Base-by-base conservation (phyloP, 2,329 filamentous ascomycete species). In the Pseudocercospora ulei region DNA sequence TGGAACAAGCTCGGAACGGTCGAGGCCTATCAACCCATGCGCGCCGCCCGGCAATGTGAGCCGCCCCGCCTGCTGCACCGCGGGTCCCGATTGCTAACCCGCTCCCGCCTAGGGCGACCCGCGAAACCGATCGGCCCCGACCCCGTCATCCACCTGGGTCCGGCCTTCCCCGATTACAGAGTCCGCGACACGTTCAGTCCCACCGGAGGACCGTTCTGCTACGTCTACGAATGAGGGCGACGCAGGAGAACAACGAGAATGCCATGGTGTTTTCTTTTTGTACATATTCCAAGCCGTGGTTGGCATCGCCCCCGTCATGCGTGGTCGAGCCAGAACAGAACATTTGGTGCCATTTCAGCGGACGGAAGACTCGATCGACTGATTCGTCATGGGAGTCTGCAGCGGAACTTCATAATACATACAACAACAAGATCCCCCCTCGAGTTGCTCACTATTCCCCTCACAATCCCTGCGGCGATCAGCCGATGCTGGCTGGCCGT, bases 161-260 rank as follows among this genome's bases (percentile, higher is more conserved):
- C 39, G 5, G 22, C 24, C 14, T 25, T 41, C 3, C 30, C 33
- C 9, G 27, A 35, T 2, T 16, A 30, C 14, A 27, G 13, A 9
- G 33, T 41, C 4, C n/a, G 33, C 6, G 39, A 41, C 17, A 22
- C 24, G 4, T 36, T 41, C 19, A 33, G 20, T 17, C 28, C 26
- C 13, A 20, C 33, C 5, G 20, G 28, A 8, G 34, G 39, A 7
- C 39, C 39, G 7, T 22, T 41, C n/a, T 41, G 39, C 20, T 41
- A 37, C 14, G 17, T 27, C 7, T 41, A 41, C 11, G 27, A 41
- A 23, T 41, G 30, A 17, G 16, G 8, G 19, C 11, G 16, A 33
- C 7, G 20, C n/a, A n/a, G n/a, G n/a, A n/a, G n/a, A n/a, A n/a
- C n/a, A n/a, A n/a, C n/a, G n/a, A n/a, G n/a, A 22, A 28, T 33